Percentiles rank a stretch among this genome's conserved stretches.
These are phyloP conservation scores for Pelargonium australe DNA, from an alignment of 441 rosid species.

Conservation along the genomic window DNA sequence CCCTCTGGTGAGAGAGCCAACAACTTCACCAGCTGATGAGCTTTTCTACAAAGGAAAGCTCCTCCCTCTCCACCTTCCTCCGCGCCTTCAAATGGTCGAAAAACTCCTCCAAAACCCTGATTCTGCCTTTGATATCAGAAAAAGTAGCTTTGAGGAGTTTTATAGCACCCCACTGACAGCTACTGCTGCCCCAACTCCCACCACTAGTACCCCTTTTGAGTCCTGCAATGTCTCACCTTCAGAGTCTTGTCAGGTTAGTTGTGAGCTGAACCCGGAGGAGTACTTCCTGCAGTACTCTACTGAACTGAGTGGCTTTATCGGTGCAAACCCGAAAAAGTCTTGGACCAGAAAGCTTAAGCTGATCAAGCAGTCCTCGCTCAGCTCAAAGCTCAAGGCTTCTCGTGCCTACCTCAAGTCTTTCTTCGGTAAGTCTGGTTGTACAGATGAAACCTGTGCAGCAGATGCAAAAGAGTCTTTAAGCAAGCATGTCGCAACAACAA, in stretches of 20 bases:
- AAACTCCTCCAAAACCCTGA: constrained; percentile 33
- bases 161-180: constrained; percentile 64
- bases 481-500: constrained; percentile 27
- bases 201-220: constrained; percentile 62
- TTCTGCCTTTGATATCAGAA: constrained; percentile 12
- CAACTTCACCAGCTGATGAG: constrained; percentile 67
- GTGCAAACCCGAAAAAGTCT: constrained; percentile 48
- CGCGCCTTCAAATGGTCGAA: constrained; percentile 56
- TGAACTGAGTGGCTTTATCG: constrained; percentile 20
- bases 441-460: constrained; percentile 25
- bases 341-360: constrained; percentile 63
- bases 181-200: constrained; percentile 44
- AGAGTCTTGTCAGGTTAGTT: constrained; percentile 57
- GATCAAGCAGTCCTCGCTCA: constrained; percentile 24
- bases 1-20: constrained; percentile 34
- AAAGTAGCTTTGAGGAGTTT: constrained; percentile 40
- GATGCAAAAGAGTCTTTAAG: constrained; percentile 28
- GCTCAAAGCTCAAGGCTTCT: constrained; percentile 22
- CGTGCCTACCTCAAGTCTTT: constrained; percentile 21
- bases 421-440: constrained; percentile 21
- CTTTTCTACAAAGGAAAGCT: constrained; percentile 75
- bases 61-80: constrained; percentile 70
- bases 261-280: constrained; percentile 63
- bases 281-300: constrained; percentile 35
- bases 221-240: constrained; percentile 58